A percentile compares a stretch with the other conserved stretches of the same genome.
phyloP scores from a whole-genome alignment of 805 yeast species.

The Zygoascus biomembranicola region DNA sequence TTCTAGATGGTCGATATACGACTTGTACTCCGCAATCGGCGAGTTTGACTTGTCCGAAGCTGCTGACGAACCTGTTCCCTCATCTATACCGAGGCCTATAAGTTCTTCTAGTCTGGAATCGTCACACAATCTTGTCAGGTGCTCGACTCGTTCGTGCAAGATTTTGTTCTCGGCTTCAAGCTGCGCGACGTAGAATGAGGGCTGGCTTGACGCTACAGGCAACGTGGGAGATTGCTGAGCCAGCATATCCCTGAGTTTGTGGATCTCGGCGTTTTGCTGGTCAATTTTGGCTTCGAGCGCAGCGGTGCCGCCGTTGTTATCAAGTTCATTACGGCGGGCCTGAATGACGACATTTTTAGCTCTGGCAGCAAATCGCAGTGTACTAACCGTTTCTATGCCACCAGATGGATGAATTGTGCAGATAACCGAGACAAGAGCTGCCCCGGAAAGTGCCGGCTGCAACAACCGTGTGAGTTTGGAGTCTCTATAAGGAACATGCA shows the following conservation, averaged over 20 bases:
- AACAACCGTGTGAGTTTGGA: slow-evolving; percentile 82
- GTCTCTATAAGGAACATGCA: slow-evolving; percentile 88
- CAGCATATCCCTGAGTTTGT: slow-evolving; percentile 17
- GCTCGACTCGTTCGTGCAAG: slow-evolving; percentile 60
- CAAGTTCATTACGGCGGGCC: slow-evolving; percentile 43
- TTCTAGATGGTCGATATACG: slow-evolving; percentile 55
- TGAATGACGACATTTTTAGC: slow-evolving; percentile 77
- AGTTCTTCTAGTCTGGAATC: slow-evolving; percentile 42
- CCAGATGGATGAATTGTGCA: slow-evolving; percentile 69
- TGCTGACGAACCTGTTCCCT: slow-evolving; percentile 17
- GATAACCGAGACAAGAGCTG: slow-evolving; percentile 71
- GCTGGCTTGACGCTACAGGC: neutral
- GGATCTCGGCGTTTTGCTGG: slow-evolving; percentile 47
- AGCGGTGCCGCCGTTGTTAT: slow-evolving; percentile 8
- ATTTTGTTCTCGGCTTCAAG: slow-evolving; percentile 57
- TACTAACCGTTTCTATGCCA: slow-evolving; percentile 73
- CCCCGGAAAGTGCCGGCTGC: slow-evolving; percentile 89
- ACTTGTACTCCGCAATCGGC: slow-evolving; percentile 32
- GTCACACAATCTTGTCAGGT: slow-evolving; percentile 48
- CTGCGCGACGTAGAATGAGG: slow-evolving; percentile 32
- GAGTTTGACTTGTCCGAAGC: slow-evolving; percentile 9
- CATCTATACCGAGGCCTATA: slow-evolving; percentile 35
- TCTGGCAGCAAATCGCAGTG: slow-evolving; percentile 85
- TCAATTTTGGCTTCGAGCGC: slow-evolving; percentile 43
- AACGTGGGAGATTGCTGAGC: slow-evolving; percentile 2